Conservation (phyloP, 768 basidiomycete species). For the Cubamyces lactineus region DNA sequence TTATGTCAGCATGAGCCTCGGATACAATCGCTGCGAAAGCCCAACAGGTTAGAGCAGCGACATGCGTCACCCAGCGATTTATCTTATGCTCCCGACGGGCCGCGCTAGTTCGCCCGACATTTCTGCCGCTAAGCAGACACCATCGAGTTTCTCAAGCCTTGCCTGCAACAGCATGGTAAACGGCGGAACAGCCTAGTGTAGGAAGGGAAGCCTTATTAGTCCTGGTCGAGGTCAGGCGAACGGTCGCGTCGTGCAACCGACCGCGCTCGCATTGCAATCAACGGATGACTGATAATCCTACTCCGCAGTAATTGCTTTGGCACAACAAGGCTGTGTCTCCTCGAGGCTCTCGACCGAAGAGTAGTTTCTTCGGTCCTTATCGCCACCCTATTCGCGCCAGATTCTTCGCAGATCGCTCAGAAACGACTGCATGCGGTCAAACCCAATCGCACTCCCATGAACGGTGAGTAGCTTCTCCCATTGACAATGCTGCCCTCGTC, state of each 20-base stretch:
- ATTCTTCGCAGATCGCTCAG: conserved; percentile 8
- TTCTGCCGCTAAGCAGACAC: neutral
- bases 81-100: neutral
- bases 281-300: neutral
- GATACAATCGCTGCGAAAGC: neutral
- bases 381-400: conserved; percentile 6
- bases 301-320: conserved; percentile 2
- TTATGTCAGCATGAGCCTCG: conserved; percentile 15
- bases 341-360: conserved; percentile 6
- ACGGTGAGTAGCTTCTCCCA: conserved; percentile 11
- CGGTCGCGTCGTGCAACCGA: neutral
- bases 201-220: conserved; percentile 2
- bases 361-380: conserved; percentile 19
- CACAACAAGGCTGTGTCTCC: neutral
- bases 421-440: conserved; percentile 2
- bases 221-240: conserved; percentile 5
- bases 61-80: neutral
- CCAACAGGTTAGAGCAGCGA: neutral
- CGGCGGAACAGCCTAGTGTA: neutral
- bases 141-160: neutral
- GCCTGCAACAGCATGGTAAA: conserved; percentile 2
- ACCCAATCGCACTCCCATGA: conserved; percentile 21
- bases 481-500: neutral
- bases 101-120: neutral
- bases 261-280: neutral